Conservation (phyloP, 441 rosid genomes). For the Gossypium aridum region DNA sequence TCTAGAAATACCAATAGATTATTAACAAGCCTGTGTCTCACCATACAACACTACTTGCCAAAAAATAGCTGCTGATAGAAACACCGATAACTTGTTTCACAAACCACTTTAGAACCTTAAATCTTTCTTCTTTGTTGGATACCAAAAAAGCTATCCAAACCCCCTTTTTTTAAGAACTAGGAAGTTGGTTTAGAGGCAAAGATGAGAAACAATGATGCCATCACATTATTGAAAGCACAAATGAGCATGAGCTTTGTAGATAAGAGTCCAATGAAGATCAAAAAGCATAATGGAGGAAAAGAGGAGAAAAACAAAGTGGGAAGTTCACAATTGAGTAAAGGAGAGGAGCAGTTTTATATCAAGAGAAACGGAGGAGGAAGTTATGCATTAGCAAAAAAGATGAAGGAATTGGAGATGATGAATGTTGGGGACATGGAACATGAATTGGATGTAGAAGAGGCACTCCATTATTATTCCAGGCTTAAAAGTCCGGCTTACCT, state of each 20-base stretch:
- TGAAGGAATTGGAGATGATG: conserved; percentile 69
- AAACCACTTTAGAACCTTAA: conserved; percentile 47
- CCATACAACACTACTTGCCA: conserved; percentile 9
- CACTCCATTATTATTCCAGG: conserved; percentile 77
- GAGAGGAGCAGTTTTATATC: conserved; percentile 21
- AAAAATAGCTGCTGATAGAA: conserved; percentile 41
- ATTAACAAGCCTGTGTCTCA: neutral
- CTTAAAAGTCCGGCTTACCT: conserved; percentile 74
- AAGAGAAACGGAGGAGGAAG: conserved; percentile 17
- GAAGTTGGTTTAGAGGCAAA: conserved; percentile 31
- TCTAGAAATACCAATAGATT: neutral
- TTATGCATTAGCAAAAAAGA: conserved; percentile 51
- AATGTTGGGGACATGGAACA: conserved; percentile 66
- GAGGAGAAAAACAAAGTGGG: conserved; percentile 29
- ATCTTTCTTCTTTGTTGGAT: conserved; percentile 39
- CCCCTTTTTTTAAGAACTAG: conserved; percentile 41
- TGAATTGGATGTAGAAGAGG: conserved; percentile 87
- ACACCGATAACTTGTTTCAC: conserved; percentile 47
- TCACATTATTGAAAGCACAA: conserved; percentile 15
- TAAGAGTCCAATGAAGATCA: conserved; percentile 16
- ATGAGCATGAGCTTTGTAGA: conserved; percentile 6
- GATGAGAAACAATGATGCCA: conserved; percentile 20
- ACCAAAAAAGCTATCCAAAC: conserved; percentile 51
- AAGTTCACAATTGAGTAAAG: conserved; percentile 2
- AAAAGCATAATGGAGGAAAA: conserved; percentile 19